A percentile compares a stretch with the other conserved stretches of the same genome.
Conservation (phyloP, 2,329 filamentous ascomycete genomes). For the Thermoascus crustaceus region DNA sequence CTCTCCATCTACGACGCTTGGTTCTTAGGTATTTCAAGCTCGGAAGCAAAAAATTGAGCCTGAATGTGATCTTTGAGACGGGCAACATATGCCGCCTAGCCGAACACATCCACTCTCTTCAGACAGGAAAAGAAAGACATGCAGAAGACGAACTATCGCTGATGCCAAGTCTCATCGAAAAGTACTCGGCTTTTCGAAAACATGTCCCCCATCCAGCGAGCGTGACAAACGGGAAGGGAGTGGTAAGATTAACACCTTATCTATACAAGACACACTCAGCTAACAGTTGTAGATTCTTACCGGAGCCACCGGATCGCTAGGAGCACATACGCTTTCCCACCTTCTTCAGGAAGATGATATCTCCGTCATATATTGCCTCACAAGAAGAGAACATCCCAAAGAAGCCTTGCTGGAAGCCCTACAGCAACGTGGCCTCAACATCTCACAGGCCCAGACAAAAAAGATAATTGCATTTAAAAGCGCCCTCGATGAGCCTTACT, state of each 20-base stretch:
- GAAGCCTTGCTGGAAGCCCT: conserved; percentile 17
- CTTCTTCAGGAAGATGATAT: conserved; percentile 30
- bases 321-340: conserved; percentile 32
- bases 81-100: conserved; percentile 33
- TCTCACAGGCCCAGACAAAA: conserved; percentile 15
- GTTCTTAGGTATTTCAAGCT: conserved; percentile 35
- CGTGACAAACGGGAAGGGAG: conserved; percentile 13
- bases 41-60: conserved; percentile 19
- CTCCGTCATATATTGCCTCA: conserved; percentile 31
- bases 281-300: conserved; percentile 25
- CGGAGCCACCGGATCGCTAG: conserved; percentile 39
- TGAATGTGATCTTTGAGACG: conserved; percentile 38
- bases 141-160: conserved; percentile 15
- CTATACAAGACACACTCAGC: conserved; percentile 1
- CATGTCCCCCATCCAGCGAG: conserved; percentile 16
- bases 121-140: conserved; percentile 12
- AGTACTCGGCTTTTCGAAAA: conserved; percentile 38
- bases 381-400: conserved; percentile 18
- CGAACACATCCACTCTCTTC: conserved; percentile 21
- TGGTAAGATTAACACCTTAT: conserved; percentile 14
- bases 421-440: conserved; percentile 11
- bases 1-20: conserved; percentile 37
- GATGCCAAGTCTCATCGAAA: conserved; percentile 40
- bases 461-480: conserved; percentile 36
- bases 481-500: conserved; percentile 30